Conservation (phyloP, 2,329 filamentous ascomycete species). For the Capronia americana region DNA sequence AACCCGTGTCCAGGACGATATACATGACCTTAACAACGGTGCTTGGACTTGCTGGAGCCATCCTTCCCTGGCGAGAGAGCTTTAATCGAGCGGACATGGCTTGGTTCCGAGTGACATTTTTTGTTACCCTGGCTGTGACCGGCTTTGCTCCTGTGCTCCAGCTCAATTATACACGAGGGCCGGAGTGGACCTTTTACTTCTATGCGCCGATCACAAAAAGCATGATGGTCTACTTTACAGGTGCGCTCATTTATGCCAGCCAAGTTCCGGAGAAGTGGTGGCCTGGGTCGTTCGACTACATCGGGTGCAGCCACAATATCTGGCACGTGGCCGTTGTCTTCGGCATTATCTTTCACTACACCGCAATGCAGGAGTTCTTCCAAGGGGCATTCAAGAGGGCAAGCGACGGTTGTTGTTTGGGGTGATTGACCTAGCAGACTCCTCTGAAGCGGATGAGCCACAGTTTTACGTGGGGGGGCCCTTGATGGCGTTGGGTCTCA, state of each 20-base stretch:
- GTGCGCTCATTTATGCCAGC: constrained; percentile 86
- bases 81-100: constrained; percentile 95
- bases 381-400: constrained; percentile 74
- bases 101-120: constrained; percentile 91
- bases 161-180: constrained; percentile 76
- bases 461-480: constrained; percentile 4
- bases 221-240: constrained; percentile 81
- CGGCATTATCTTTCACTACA: constrained; percentile 96
- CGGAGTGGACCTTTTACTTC: constrained; percentile 83
- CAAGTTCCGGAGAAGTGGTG: constrained; percentile 93
- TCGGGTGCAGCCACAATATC: constrained; percentile 94
- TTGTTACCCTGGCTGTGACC: constrained; percentile 82
- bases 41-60: constrained; percentile 83
- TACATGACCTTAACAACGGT: constrained; percentile 84
- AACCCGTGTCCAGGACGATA: constrained; percentile 80
- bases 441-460: not conserved
- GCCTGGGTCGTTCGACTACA: constrained; percentile 92
- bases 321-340: constrained; percentile 96
- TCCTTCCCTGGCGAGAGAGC: constrained; percentile 92
- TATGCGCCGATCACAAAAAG: constrained; percentile 88
- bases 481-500: not conserved
- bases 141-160: constrained; percentile 90
- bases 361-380: constrained; percentile 95
- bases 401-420: constrained; percentile 42
- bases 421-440: constrained; percentile 6